Evolutionary conservation across 2,329 filamentous ascomycete genomes (phyloP), one percentile per base, ranked within the genome.

Genomic region (Dryadomyces quercus-mongolicae): DNA sequence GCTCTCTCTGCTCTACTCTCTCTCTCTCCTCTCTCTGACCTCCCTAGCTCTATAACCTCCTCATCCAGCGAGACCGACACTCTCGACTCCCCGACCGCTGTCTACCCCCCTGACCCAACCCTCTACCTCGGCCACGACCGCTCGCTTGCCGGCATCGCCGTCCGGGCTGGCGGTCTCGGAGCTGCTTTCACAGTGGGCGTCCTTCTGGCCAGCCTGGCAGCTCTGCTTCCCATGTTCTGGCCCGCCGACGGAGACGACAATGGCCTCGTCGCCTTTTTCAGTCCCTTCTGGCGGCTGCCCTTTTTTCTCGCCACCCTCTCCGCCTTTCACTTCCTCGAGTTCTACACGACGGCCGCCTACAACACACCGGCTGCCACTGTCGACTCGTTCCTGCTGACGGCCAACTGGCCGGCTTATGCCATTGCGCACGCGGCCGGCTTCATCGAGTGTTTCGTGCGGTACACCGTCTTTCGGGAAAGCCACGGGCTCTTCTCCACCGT

Each of bases 251-350:
- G n/a, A n/a, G n/a, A n/a, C n/a, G 8, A 9, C 16, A 8, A 49
- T 53, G 66, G 40, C 65, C 70, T 52, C 42, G 62, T 12, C 62
- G 48, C 62, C 66, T 45, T 61, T 66, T 55, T 71, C 70, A 5
- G 57, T 67, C 74, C 77, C 21, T 68, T 78, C 54, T 85, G 81
- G 81, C 79, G 82, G 55, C 66, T 78, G 8, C 78, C 81, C 34
- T 81, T 84, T 66, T 92, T 92, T 71, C 64, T 85, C 49, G 71
- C 72, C 52, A 73, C 82, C 15, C 82, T 97, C 49, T 78, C 84
- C 25, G 62, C 85, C 34, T 97, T 97, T 71, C 93, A 98, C 74
- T 97, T 95, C 70, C 83, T 97, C 68, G 93, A 98, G 70, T 98
- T 91, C 74, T 95, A 84, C 76, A 88, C 84, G 36, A 96, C 92